phyloP scores from a whole-genome alignment of 148 eudicot species.

The Nepenthes mirabilis region DNA sequence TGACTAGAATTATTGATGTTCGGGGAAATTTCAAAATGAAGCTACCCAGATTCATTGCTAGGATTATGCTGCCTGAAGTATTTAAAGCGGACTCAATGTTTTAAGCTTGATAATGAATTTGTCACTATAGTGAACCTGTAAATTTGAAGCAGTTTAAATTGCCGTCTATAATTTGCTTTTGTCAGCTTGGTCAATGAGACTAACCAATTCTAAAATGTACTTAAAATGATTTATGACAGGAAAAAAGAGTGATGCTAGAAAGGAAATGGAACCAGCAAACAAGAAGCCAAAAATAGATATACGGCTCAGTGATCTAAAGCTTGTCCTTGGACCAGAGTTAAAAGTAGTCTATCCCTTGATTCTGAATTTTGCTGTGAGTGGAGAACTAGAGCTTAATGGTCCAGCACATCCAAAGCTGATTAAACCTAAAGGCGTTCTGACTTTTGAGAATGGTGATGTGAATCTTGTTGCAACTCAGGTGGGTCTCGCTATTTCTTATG shows the following conservation, averaged over 20 bases:
- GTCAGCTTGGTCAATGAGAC: slow-evolving; percentile 1
- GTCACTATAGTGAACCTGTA: too few relatives aligned
- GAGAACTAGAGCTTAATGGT: slow-evolving; percentile 90
- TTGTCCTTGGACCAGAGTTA: slow-evolving; percentile 90
- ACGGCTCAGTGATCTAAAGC: slow-evolving; percentile 65
- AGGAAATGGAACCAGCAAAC: slow-evolving; percentile 58
- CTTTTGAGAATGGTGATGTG: slow-evolving; percentile 94
- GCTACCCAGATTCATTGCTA: too few relatives aligned
- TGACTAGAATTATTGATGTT: too few relatives aligned
- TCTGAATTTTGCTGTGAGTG: slow-evolving; percentile 94
- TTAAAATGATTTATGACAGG: slow-evolving; percentile 27
- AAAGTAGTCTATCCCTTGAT: slow-evolving; percentile 92
- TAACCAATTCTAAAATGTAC: slow-evolving; percentile 3
- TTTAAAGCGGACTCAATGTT: too few relatives aligned
- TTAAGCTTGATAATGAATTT: too few relatives aligned
- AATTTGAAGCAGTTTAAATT: too few relatives aligned
- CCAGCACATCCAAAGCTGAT: slow-evolving; percentile 86
- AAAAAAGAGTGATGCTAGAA: slow-evolving; percentile 59
- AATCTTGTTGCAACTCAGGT: slow-evolving; percentile 99
- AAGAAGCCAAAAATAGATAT: slow-evolving; percentile 75
- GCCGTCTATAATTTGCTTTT: too few relatives aligned
- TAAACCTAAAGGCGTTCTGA: slow-evolving; percentile 82
- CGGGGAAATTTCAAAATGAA: too few relatives aligned
- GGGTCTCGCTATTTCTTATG: slow-evolving; percentile 6
- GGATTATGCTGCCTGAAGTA: too few relatives aligned